Evolutionary conservation across 768 basidiomycete species (phyloP), one percentile per base, ranked within the genome.

Genomic region (Phylloporus scabripes): DNA sequence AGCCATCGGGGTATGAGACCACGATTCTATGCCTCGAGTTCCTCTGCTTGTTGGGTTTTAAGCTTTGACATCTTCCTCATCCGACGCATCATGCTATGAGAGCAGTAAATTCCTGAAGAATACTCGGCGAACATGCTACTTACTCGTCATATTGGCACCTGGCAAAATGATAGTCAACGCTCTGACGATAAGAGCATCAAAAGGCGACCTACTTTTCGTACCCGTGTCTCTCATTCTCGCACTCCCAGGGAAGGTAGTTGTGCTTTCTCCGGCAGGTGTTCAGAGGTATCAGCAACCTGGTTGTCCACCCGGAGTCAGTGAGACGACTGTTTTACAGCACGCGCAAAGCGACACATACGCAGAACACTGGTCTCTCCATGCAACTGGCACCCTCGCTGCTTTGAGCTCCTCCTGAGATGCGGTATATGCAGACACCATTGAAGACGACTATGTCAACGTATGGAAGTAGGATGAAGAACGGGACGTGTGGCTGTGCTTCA

Each of bases 141-240:
- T 68, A 94, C 92, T 96, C 92, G 57, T 93, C 89, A 64, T 92
- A 94, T 71, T 96, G 92, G 63, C 92, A 95, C 71, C 92, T 95
- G 42, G 21, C 42, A 9, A 9, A 26, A 47, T 1, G 10, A 34
- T 7, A 12, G 46, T 58, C 48, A 61, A 43, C 15, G 24, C 37
- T 46, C 41, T 29, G 48, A 43, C 11, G 21, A 42, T 4, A 42
- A 24, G 29, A 8, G 20, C 39, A 39, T 37, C 34, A 38, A 28
- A 17, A 20, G 20, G 11, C 11, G 20, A 26, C 83, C 60, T 62
- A 87, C 90, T 88, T 83, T 73, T 95, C 91, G 62, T 95, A 89
- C 29, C 74, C 74, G 64, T 91, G 86, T 53, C 85, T 75, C 72
- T 95, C 87, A 56, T 92, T 82, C 65, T 92, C 87, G 66, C 92